Evolutionary conservation across 1,139 yeast species (phyloP).

Genomic region (Debaryomyces robertsiae): DNA sequence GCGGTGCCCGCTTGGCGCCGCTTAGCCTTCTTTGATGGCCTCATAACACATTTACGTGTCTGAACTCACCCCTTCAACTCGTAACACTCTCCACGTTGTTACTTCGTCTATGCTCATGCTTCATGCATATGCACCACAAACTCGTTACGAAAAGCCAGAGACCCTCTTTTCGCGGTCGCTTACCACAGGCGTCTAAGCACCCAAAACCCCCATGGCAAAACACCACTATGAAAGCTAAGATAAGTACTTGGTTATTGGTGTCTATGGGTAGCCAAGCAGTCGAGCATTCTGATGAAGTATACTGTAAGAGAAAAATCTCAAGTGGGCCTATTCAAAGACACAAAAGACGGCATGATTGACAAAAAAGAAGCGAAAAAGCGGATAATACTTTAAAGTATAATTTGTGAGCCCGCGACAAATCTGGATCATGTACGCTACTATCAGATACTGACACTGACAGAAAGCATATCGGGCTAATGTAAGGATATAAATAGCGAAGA

Average conservation of each 20-base stretch:
- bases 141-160: conserved; percentile 5
- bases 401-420: conserved; percentile 7
- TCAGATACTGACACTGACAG: conserved; percentile 4
- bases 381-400: conserved; percentile 7
- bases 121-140: not conserved
- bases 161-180: conserved; percentile 5
- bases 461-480: not conserved
- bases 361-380: no score
- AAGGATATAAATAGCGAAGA: conserved; percentile 4
- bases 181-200: not conserved
- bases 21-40: no score
- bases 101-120: no score
- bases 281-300: not conserved
- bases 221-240: not conserved
- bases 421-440: conserved; percentile 4
- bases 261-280: not conserved
- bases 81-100: no score
- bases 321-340: not conserved
- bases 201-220: not conserved
- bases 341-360: not conserved
- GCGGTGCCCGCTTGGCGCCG: no score
- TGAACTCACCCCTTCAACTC: no score
- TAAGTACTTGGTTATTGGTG: conserved; percentile 5
- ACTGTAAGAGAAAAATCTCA: not conserved
- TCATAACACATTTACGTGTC: no score